Base-by-base conservation (phyloP, 2,329 filamentous ascomycete species). In the Ophiocordyceps sinensis region DNA sequence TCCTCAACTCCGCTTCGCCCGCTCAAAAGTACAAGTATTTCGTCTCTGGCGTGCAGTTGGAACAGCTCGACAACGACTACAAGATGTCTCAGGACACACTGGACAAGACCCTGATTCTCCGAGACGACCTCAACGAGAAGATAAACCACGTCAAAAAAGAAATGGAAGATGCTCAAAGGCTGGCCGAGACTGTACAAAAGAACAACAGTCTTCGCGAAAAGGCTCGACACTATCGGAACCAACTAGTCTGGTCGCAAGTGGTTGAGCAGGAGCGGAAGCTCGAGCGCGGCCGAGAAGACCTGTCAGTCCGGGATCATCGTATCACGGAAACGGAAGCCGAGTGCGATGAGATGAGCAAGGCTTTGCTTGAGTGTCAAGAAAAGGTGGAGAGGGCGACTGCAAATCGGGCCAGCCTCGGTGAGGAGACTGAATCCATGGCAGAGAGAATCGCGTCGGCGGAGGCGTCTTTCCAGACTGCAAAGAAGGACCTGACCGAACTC, bases 11-110 rank as follows among this genome's bases (percentile, higher is more conserved):
- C 30, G 89, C 91, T 12, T 83, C 78, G 3, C 76, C 87, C 0
- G 66, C 75, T 4, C 79, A 89, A 45, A 98, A 98, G 58, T 98
- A 96, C 68, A 91, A 85, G 50, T 95, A 95, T 54, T 98, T 98
- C 55, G 75, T 94, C 45, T 86, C 88, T 51, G 91, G 91, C 23
- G 93, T 94, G 0, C 88, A 96, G 52, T 73, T 98, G 1, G 86
- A 96, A 57, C 82, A 89, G 51, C 71, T 98, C 10, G 86, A 94
- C 56, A 80, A 85, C 46, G 91, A 98, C 54, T 98, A 98, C 59
- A 76, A 79, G 44, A 67, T 94, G 43, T 77, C 95, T 13, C 78
- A 82, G 45, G 82, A 94, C 48, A 81, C 76, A 4, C 68, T 91
- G 17, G 83, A 94, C 47, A 75, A 75, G 29, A 85, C 60, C 3